These are phyloP conservation scores for Eudorina sp. DNA, from an alignment of 139 green algal species.

Conservation along the genomic window DNA sequence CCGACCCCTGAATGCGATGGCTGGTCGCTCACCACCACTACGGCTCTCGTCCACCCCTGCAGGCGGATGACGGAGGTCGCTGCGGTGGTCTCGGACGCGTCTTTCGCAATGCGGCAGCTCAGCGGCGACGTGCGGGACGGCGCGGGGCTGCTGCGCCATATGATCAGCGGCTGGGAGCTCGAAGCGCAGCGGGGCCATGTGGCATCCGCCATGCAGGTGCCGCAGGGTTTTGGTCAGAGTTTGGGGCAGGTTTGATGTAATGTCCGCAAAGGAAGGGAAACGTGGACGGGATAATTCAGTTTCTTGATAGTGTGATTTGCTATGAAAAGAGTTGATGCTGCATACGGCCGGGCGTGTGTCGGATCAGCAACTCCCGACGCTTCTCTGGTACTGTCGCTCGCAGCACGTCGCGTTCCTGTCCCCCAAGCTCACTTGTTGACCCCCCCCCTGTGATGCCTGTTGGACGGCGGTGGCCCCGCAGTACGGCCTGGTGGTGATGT, in stretches of 20 bases:
- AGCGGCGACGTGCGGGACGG: neutral
- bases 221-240: neutral
- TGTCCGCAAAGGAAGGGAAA: neutral
- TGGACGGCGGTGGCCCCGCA: neutral
- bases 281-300: neutral
- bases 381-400: neutral
- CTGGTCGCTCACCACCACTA: no score
- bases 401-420: neutral
- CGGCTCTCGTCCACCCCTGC: neutral
- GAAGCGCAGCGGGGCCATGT: neutral
- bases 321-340: neutral
- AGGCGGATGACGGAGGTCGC: slow-evolving; percentile 2
- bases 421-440: neutral
- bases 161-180: neutral
- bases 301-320: neutral
- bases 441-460: neutral
- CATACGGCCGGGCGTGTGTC: neutral
- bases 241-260: neutral
- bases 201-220: slow-evolving; percentile 4
- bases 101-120: neutral
- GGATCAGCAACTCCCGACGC: no score
- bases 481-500: slow-evolving; percentile 34
- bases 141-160: neutral
- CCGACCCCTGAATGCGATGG: no score
- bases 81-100: neutral